Conservation (phyloP, 352 stramenopile genomes). For the Globisporangium ultimum region DNA sequence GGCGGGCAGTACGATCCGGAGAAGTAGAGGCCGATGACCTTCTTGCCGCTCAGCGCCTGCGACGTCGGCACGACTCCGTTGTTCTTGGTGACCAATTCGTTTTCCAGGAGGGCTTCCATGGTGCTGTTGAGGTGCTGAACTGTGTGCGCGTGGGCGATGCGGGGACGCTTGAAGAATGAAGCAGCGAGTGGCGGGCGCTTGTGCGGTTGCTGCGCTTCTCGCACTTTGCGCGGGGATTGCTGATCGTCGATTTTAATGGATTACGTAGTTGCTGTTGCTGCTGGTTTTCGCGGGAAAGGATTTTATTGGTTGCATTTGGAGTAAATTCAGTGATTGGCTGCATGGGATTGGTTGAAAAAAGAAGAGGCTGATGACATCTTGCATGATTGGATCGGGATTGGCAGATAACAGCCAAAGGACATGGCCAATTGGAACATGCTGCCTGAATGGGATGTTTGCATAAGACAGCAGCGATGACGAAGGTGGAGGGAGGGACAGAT, state of each 20-base stretch:
- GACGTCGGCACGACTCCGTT: constrained; percentile 51
- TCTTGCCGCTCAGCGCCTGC: constrained; percentile 64
- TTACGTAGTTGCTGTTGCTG: not conserved
- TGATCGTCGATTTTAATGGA: not conserved
- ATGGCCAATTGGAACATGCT: not conserved
- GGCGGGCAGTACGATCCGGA: constrained; percentile 84
- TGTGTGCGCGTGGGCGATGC: constrained; percentile 5
- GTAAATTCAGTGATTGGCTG: not conserved
- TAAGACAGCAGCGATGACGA: not conserved
- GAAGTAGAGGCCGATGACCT: constrained; percentile 85
- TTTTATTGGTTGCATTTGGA: not conserved
- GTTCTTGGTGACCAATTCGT: constrained; percentile 67
- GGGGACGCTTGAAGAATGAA: constrained; percentile 19
- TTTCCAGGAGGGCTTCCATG: constrained; percentile 72
- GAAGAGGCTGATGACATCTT: not conserved
- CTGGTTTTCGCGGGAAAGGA: constrained; percentile 1
- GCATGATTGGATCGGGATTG: not conserved
- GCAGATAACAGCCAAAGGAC: not conserved
- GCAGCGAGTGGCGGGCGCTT: not conserved
- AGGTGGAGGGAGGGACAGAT: not conserved
- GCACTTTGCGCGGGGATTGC: not conserved
- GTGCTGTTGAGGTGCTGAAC: constrained; percentile 4
- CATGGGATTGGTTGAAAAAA: not conserved
- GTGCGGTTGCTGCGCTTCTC: not conserved
- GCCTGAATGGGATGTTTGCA: not conserved